A percentile compares a stretch with the other conserved stretches of the same genome.
Conservation (phyloP, 805 yeast genomes). For the Saccharomycopsis fibuligera region DNA sequence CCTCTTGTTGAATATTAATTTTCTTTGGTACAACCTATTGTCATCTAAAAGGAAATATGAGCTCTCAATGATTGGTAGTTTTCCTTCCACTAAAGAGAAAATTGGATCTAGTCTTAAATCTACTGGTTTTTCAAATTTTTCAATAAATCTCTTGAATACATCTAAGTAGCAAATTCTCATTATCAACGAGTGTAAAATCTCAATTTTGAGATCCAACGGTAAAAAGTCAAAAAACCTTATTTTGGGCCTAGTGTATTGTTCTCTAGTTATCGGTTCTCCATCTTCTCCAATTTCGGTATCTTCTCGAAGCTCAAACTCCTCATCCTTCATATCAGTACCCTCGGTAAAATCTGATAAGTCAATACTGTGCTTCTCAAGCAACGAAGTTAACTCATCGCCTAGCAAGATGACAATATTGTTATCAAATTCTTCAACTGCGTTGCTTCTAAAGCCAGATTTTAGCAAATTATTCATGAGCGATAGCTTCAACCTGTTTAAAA, state of each 20-base stretch:
- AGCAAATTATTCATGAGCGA: constrained; percentile 6
- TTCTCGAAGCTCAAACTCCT: constrained; percentile 20
- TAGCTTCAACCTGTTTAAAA: constrained; percentile 38
- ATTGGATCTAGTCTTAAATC: constrained; percentile 31
- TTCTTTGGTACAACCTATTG: constrained; percentile 43
- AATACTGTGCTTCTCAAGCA: constrained; percentile 8
- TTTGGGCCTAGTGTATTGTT: not conserved
- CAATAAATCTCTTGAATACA: constrained; percentile 42
- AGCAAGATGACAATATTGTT: constrained; percentile 21
- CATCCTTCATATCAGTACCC: constrained; percentile 10
- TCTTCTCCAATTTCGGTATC: not conserved
- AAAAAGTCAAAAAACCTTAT: constrained; percentile 32
- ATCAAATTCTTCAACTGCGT: constrained; percentile 27
- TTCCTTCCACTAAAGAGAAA: constrained; percentile 21
- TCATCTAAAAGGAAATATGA: constrained; percentile 40
- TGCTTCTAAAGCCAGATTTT: constrained; percentile 28
- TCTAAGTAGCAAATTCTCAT: constrained; percentile 37
- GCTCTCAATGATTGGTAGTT: constrained; percentile 15
- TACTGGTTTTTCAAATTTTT: constrained; percentile 30
- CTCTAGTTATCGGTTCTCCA: not conserved
- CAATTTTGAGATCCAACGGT: constrained; percentile 41
- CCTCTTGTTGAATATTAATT: constrained; percentile 26
- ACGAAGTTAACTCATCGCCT: constrained; percentile 13
- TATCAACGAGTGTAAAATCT: constrained; percentile 40
- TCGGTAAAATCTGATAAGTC: constrained; percentile 15